Conservation (phyloP, 345 rosid genomes). For the Eucalyptus paniculata region DNA sequence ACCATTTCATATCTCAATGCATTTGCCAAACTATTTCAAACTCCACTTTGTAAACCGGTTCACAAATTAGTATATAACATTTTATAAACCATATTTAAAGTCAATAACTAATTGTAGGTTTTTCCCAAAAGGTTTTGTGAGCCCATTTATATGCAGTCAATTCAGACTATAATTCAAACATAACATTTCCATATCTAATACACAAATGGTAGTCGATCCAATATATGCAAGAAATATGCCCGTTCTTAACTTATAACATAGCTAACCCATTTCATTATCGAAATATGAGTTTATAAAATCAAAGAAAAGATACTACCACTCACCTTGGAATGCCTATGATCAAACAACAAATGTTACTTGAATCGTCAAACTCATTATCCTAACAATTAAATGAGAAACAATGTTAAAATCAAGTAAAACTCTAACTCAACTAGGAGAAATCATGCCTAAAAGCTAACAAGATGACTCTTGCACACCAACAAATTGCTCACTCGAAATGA, state of each 20-base stretch:
- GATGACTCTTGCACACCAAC: neutral
- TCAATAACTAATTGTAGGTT: no score
- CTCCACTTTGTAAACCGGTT: accelerated
- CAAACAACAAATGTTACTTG: neutral
- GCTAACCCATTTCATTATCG: no score
- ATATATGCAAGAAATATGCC: no score
- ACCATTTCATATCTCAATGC: accelerated
- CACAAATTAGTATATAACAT: neutral
- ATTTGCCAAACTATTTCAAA: neutral
- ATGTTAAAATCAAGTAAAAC: accelerated
- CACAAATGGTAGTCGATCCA: neutral
- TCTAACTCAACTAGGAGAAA: neutral
- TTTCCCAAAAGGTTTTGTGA: neutral
- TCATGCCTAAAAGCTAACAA: accelerated
- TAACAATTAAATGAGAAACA: neutral
- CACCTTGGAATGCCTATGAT: neutral
- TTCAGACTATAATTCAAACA: neutral
- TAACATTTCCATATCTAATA: neutral
- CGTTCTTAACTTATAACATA: neutral
- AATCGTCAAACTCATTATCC: no score
- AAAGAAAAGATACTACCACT: neutral
- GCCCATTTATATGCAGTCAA: neutral
- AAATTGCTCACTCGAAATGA: neutral
- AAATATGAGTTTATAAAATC: neutral
- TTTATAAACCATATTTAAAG: neutral